Conservation (phyloP, 1,284 basidiomycete genomes). For the Papiliotrema laurentii region DNA sequence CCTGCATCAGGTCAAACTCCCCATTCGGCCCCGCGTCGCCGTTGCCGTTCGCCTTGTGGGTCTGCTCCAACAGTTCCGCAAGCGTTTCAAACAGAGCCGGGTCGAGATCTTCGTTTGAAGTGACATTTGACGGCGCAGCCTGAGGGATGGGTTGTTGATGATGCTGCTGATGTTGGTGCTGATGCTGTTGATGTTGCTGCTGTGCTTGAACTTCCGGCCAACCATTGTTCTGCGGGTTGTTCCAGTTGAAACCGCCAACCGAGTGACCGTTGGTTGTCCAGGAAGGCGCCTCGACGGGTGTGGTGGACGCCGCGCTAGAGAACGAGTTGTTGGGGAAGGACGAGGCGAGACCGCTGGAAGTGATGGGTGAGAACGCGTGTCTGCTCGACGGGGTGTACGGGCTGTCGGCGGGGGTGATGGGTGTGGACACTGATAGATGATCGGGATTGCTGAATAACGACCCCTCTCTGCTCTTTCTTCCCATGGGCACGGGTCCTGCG, state of each 20-base stretch:
- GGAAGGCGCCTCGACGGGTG: background rate
- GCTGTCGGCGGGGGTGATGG: conserved; percentile 6
- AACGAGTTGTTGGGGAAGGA: background rate
- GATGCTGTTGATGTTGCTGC: background rate
- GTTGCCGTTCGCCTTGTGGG: conserved; percentile 10
- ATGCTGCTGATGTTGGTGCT: conserved; percentile 4
- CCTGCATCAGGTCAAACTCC: conserved; percentile 9
- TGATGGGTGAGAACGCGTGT: conserved; percentile 2
- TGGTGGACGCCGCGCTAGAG: background rate
- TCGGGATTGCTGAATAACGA: conserved; percentile 15
- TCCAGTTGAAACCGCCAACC: conserved; percentile 4
- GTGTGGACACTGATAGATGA: conserved; percentile 18
- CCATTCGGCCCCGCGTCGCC: background rate
- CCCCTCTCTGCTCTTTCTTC: conserved; percentile 17
- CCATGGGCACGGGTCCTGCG: conserved; percentile 9
- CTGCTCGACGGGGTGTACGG: background rate
- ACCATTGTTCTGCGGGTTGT: background rate
- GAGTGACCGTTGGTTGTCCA: background rate
- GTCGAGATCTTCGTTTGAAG: conserved; percentile 21
- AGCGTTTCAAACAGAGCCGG: conserved; percentile 26
- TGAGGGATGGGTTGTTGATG: background rate
- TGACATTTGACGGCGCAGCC: background rate
- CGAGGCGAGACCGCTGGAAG: background rate
- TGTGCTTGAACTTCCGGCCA: background rate
- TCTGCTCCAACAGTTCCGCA: conserved; percentile 27